Evolutionary conservation across 768 basidiomycete genomes (phyloP), one percentile per base, ranked within the genome.

Genomic region (Mycena amicta): DNA sequence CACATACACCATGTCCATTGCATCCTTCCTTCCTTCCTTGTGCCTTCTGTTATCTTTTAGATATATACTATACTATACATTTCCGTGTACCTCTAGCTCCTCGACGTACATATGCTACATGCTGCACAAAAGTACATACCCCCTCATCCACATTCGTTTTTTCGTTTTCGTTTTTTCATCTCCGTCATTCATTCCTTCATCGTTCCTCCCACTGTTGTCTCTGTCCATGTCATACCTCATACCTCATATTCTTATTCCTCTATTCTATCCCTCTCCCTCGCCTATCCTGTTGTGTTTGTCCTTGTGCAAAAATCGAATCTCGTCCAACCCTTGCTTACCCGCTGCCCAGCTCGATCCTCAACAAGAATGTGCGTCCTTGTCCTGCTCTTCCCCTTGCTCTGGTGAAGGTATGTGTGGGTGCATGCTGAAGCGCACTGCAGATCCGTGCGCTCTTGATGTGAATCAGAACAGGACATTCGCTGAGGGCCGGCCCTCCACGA

Each of bases 281-380:
- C 43, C 12, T 8, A 15, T 45, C 22, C 22, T 15, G 43, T 23
- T 45, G 13, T 23, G n/a, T n/a, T n/a, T n/a, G n/a, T n/a, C n/a
- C n/a, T n/a, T n/a, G n/a, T n/a, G n/a, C n/a, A n/a, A n/a, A n/a
- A n/a, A n/a, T 45, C 15, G 8, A 45, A 16, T 45, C 43, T 23
- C 15, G 13, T 15, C 20, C 13, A 6, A 16, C 22, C 13, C 43
- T 15, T 45, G 43, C 15, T 15, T 23, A 23, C 8, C 22, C 43
- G 6, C 22, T 45, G 43, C 43, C 22, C 70, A 88, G 87, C 71
- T 77, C 86, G 55, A 82, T 88, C 63, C 82, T 89, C 66, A 87
- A 82, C 79, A 85, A 81, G 66, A 88, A 87, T 60, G 87, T 89
- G 74, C 77, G 87, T 86, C 27, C 27, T 59, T 37, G n/a, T 28